A percentile compares a stretch with the other conserved stretches of the same genome.
phyloP scores from a whole-genome alignment of 352 stramenopile species.

The Phytophthora constricta region DNA sequence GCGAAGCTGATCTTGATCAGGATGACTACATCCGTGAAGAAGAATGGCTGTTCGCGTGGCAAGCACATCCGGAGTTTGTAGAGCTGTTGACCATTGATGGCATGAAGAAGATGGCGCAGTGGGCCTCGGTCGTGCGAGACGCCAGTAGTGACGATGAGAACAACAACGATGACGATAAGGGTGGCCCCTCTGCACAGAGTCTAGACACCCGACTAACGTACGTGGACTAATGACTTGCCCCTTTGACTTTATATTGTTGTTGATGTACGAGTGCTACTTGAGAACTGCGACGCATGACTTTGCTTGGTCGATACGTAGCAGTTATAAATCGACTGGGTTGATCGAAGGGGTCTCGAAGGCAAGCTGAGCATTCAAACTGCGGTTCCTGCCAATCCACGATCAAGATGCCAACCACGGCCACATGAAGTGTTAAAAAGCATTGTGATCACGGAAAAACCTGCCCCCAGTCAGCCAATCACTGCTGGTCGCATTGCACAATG shows the following conservation, averaged over 20 bases:
- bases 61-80: constrained; percentile 80
- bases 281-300: too few species aligned
- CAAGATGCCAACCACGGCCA: too few species aligned
- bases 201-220: constrained; percentile 66
- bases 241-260: too few species aligned
- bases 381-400: too few species aligned
- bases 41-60: constrained; percentile 86
- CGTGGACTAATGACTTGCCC: constrained; percentile 48
- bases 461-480: too few species aligned
- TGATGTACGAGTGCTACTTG: constrained; percentile 14
- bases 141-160: constrained; percentile 27
- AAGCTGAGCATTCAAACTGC: too few species aligned
- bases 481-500: too few species aligned
- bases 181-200: constrained; percentile 26
- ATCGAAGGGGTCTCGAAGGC: too few species aligned
- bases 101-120: constrained; percentile 87
- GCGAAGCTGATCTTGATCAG: constrained; percentile 76
- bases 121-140: constrained; percentile 67
- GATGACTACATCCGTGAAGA: constrained; percentile 82
- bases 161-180: constrained; percentile 40
- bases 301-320: too few species aligned
- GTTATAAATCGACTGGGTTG: too few species aligned
- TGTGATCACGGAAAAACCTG: too few species aligned
- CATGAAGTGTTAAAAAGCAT: too few species aligned
- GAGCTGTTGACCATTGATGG: constrained; percentile 87